These are phyloP conservation scores for Calycina marina DNA, from an alignment of 2,329 filamentous ascomycete genomes.

Conservation along the genomic window DNA sequence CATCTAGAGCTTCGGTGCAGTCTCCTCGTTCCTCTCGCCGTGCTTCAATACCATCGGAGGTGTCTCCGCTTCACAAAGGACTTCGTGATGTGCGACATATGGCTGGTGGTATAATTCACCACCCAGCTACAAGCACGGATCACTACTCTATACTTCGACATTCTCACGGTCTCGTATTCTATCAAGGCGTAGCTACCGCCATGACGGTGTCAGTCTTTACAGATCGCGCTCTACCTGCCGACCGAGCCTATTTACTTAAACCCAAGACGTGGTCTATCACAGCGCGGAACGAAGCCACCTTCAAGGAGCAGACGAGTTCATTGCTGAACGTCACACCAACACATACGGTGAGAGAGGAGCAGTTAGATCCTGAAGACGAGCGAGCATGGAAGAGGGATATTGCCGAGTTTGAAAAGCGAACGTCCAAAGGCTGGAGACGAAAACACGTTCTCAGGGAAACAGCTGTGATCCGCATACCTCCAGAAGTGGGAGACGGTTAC, in stretches of 20 bases:
- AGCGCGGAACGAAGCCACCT: background rate
- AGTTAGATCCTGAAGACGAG: background rate
- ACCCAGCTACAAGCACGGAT: background rate
- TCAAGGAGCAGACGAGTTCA: background rate
- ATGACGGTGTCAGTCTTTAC: background rate
- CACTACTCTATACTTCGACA: background rate
- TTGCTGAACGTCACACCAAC: background rate
- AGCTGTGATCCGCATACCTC: background rate
- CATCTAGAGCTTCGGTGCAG: no score
- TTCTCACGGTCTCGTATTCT: constrained; percentile 1
- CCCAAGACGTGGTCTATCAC: background rate
- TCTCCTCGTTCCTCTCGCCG: no score
- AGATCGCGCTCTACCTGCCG: background rate
- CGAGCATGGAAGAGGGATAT: background rate
- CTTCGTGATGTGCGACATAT: background rate
- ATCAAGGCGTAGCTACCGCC: background rate
- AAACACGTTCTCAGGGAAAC: background rate
- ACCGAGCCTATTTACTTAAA: background rate
- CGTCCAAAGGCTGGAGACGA: background rate
- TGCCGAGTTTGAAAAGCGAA: background rate
- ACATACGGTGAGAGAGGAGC: background rate
- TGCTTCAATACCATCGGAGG: no score
- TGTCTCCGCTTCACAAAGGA: no score
- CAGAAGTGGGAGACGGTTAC: background rate
- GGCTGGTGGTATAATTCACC: background rate